Base-by-base conservation (phyloP, 2,329 filamentous ascomycete species). In the Fusarium robinianum region DNA sequence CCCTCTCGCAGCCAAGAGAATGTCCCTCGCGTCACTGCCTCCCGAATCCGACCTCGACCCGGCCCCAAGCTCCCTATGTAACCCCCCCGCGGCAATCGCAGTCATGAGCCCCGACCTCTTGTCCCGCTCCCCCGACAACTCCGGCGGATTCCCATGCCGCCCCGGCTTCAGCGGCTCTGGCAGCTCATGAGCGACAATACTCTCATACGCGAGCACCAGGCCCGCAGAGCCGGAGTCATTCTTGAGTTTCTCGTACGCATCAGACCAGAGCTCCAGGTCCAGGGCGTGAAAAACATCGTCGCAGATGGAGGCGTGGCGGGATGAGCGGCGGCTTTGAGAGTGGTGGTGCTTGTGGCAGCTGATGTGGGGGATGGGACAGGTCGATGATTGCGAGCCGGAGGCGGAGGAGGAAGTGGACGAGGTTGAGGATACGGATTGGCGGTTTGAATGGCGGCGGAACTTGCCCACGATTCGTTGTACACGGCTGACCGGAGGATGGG, bases 151-250 rank as follows among this genome's bases (percentile, higher is more conserved):
- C 18, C 53, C 53, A 45, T 62, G 60, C n/a, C 63, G 49, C 11
- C 61, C 58, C 8, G 55, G 49, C 38, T 67, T 67, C 17, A 67
- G 44, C 15, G 56, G 41, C 30, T 67, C 63, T 9, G 67, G 66
- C 9, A 70, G 50, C 35, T 65, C 63, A 23, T 69, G 63, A 3
- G 63, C 57, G 30, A 70, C 54, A 32, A 70, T 69, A 37, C 53
- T 59, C 45, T 70, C 67, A 49, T 70, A 70, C 3, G 66, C 62
- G 8, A 63, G 46, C 3, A 68, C 66, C 8, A 70, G 61, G 6
- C 58, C 62, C 6, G 60, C 41, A 9, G 63, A 63, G 19, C 54
- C 52, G 9, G 57, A 50, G 8, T 62, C 59, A 31, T 64, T 58
- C 19, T 66, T 60, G 10, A 70, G 55, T 2, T 49, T 35, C 33